Evolutionary conservation across 768 basidiomycete species (phyloP).

Genomic region (Leucocoprinus leucothites): DNA sequence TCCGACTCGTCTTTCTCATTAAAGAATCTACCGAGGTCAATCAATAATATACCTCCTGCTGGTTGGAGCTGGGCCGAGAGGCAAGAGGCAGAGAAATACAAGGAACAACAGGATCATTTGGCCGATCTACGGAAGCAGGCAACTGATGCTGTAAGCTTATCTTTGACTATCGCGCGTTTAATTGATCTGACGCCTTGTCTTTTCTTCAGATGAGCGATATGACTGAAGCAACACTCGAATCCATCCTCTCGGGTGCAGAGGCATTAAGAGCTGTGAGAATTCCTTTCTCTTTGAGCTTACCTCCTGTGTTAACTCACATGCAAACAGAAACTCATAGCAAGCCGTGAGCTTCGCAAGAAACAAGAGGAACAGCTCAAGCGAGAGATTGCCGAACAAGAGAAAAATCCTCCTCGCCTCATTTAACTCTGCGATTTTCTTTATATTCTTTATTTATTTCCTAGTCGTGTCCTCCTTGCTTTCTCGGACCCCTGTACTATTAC

Average conservation of each 20-base stretch:
- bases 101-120: slow-evolving; percentile 42
- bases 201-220: slow-evolving; percentile 52
- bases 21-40: slow-evolving; percentile 22
- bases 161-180: neutral
- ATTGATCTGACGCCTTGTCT: neutral
- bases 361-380: slow-evolving; percentile 31
- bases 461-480: neutral
- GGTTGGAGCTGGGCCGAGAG: slow-evolving; percentile 18
- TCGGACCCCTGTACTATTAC: neutral
- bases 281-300: neutral
- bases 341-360: slow-evolving; percentile 48
- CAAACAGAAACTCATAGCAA: slow-evolving; percentile 46
- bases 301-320: neutral
- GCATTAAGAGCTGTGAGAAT: slow-evolving; percentile 55
- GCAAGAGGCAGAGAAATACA: slow-evolving; percentile 35
- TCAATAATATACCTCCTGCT: slow-evolving; percentile 24
- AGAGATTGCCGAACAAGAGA: slow-evolving; percentile 23
- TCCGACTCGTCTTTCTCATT: slow-evolving; percentile 13
- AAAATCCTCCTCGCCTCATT: slow-evolving; percentile 29
- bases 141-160: slow-evolving; percentile 40
- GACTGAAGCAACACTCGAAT: slow-evolving; percentile 67
- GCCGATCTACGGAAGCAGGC: slow-evolving; percentile 45
- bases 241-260: slow-evolving; percentile 53
- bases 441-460: slow-evolving; percentile 11
- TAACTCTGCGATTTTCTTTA: slow-evolving; percentile 9